Evolutionary conservation across 2,329 filamentous ascomycete genomes (phyloP), one percentile per base, ranked within the genome.

Genomic region (Didymella keratinophila): DNA sequence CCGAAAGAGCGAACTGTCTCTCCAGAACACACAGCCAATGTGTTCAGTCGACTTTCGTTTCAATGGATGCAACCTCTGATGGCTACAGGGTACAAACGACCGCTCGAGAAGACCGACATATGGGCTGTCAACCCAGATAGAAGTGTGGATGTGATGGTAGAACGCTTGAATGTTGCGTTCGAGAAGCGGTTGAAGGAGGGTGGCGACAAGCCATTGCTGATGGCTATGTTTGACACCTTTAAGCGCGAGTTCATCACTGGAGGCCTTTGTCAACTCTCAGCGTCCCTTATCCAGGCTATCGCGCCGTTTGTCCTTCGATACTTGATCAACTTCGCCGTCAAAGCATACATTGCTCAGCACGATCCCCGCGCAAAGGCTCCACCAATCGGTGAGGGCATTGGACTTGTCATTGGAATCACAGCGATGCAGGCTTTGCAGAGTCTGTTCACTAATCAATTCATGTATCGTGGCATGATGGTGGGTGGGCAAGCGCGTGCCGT

Each of bases 51-150:
- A 56, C 75, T 96, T 21, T 89, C 89, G 4, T 98, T 97, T 72
- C 87, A 92, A 74, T 98, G 94, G 94, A 94, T 97, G 83, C 87
- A 87, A 0, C 89, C 92, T 1, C 73, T 98, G 54, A 98, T 98
- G 93, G 64, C 62, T 7, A 86, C 87, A 37, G 95, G 95, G 34
- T 98, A 97, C 77, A 88, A 92, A 72, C 88, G 95, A 14, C 87
- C 88, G 2, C 83, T 99, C 2, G 89, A 97, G 70, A 79, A 88
- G 54, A 91, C 90, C 65, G 95, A 99, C 74, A 87, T 99, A 56
- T 98, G 93, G 89, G 80, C 83, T 1, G 90, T 98, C 66, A 97
- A 97, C 63, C 93, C 93, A 0, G 80, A 90, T 60, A 85, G 95
- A 60, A 85, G 87, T 16, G 87, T 92, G 43, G 87, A 91, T 62